Percentiles rank a stretch among this genome's conserved stretches.
Conservation (phyloP, 164 flowering plant species). For the Buxus sempervirens region DNA sequence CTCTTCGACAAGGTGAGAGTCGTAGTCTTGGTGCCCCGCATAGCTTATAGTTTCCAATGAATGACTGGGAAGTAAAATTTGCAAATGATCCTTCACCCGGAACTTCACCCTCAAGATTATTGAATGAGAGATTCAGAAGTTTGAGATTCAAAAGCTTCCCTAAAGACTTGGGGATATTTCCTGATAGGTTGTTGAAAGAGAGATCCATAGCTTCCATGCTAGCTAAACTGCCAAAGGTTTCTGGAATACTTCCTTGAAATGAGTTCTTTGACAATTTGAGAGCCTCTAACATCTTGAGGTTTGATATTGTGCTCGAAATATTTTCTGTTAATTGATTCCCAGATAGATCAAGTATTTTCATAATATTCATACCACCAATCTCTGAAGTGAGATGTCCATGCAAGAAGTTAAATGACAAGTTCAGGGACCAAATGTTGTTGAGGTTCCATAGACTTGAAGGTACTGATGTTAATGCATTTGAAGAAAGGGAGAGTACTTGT, state of each 20-base stretch:
- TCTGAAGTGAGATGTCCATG: slow-evolving; percentile 9
- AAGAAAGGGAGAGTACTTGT: neutral
- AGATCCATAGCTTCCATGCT: slow-evolving; percentile 9
- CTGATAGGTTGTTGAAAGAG: slow-evolving; percentile 8
- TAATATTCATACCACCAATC: slow-evolving; percentile 1
- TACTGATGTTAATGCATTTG: slow-evolving; percentile 12
- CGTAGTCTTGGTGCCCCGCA: slow-evolving; percentile 4
- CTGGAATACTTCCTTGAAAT: slow-evolving; percentile 9
- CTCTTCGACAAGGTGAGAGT: neutral
- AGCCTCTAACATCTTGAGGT: neutral
- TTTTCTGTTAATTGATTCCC: slow-evolving; percentile 4
- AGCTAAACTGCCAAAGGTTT: neutral
- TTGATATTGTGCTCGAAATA: slow-evolving; percentile 1
- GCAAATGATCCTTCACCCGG: slow-evolving; percentile 6
- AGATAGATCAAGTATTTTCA: neutral
- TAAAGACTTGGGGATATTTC: slow-evolving; percentile 3
- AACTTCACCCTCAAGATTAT: neutral
- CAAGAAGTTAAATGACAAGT: slow-evolving; percentile 4
- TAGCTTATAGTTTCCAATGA: neutral
- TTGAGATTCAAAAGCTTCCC: neutral
- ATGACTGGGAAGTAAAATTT: slow-evolving; percentile 2
- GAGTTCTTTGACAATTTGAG: slow-evolving; percentile 2
- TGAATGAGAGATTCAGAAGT: neutral
- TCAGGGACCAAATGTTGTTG: neutral
- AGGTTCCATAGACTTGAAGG: slow-evolving; percentile 10